Percentiles rank a stretch among this genome's conserved stretches.
Conservation (phyloP, 352 stramenopile species). For the Thraustotheca clavata region DNA sequence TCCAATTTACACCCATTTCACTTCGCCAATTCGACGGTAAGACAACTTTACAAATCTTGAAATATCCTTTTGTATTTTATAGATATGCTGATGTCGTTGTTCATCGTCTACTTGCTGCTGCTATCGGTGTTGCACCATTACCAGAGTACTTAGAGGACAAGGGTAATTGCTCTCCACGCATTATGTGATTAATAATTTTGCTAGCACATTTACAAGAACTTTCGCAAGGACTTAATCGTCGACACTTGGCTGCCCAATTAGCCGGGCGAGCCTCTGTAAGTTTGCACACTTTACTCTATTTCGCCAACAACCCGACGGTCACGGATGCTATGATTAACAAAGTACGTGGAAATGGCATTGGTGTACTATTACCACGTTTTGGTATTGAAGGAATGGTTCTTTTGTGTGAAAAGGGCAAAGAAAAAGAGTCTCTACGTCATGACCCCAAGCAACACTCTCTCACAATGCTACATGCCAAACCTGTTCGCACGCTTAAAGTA, state of each 20-base stretch:
- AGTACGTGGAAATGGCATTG: constrained; percentile 92
- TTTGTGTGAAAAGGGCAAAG: constrained; percentile 67
- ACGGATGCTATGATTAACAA: constrained; percentile 93
- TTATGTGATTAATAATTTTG: not conserved
- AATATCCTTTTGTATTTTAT: not conserved
- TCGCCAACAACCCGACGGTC: constrained; percentile 76
- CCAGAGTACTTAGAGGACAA: constrained; percentile 92
- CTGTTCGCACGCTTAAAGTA: constrained; percentile 62
- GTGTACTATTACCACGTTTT: constrained; percentile 96
- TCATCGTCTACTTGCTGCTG: constrained; percentile 94
- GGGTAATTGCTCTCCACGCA: constrained; percentile 26
- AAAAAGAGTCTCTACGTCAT: constrained; percentile 44
- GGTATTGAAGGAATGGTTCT: constrained; percentile 97
- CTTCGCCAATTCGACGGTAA: constrained; percentile 95
- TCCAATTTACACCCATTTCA: constrained; percentile 99
- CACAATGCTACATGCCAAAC: constrained; percentile 41
- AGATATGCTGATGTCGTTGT: constrained; percentile 97
- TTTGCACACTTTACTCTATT: constrained; percentile 98
- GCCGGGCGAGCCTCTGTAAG: constrained; percentile 93
- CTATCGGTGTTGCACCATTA: constrained; percentile 93
- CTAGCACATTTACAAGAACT: constrained; percentile 90
- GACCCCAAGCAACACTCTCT: constrained; percentile 48
- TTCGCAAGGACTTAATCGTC: constrained; percentile 95
- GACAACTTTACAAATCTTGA: not conserved
- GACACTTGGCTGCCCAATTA: constrained; percentile 94